Conservation (phyloP, 2,329 filamentous ascomycete genomes). For the Hyphodiscus sp. region DNA sequence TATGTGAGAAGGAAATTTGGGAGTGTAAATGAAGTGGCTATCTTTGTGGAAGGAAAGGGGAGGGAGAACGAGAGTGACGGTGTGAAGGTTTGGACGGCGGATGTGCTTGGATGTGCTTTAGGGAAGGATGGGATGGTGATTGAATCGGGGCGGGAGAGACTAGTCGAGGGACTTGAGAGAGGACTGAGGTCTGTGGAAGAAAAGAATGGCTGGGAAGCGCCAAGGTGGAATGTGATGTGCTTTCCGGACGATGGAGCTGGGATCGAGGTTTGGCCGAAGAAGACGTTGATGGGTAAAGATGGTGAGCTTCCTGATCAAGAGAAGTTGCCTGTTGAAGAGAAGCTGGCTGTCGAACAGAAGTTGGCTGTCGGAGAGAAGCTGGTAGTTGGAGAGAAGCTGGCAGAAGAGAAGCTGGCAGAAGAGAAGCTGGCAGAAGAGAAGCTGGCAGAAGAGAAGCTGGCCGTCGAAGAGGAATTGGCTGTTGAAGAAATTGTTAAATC, state of each 20-base stretch:
- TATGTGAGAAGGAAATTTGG: conserved; percentile 10
- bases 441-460: no score
- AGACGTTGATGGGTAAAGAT: not conserved
- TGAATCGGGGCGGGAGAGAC: not conserved
- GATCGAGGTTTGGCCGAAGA: not conserved
- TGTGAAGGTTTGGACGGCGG: not conserved
- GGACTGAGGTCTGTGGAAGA: not conserved
- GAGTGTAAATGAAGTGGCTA: conserved; percentile 9
- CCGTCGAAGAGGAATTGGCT: no score
- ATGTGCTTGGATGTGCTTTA: not conserved
- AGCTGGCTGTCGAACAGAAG: no score
- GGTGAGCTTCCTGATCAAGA: no score
- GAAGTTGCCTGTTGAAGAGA: no score
- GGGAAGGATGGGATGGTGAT: not conserved
- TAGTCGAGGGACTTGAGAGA: not conserved
- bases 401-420: no score
- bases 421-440: no score
- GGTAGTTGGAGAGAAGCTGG: no score
- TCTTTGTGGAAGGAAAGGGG: not conserved
- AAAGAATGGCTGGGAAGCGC: not conserved
- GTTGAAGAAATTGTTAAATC: no score
- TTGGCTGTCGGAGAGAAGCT: no score
- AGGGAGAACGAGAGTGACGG: not conserved
- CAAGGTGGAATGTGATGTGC: not conserved
- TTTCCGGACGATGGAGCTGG: not conserved